Evolutionary conservation across 2,329 filamentous ascomycete genomes (phyloP), one percentile per base, ranked within the genome.

Genomic region (Lachnellula suecica): DNA sequence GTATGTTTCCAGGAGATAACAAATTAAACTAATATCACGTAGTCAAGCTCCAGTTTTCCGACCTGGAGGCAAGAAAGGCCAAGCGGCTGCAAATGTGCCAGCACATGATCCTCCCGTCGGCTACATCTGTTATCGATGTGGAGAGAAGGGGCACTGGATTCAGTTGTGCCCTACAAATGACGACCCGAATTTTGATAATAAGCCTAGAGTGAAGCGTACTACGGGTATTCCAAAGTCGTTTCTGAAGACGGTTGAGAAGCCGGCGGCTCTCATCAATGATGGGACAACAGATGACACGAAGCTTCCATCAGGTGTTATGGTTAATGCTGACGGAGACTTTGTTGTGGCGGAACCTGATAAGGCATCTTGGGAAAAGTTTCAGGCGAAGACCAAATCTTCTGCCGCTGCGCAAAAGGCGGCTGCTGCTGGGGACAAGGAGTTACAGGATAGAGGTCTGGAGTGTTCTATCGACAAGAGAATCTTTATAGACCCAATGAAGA

Each of bases 61-160:
- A 61, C 72, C 78, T 20, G 81, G 81, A 11, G 67, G 72, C 66
- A 79, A 84, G 59, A 72, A 70, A 62, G 64, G 60, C 40, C 59
- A 60, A 31, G 62, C 67, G 27, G 79, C 83, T 4, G 78, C 81
- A 52, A 89, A 89, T 59, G 88, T 96, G 24, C 94, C 94, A 4
- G 92, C 96, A 63, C 92, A 96, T 66, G 91, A 94, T 42, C 92
- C 94, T 2, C 94, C 94, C 1, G 88, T 89, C 48, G 92, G 92
- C 48, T 99, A 99, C 71, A 87, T 97, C 56, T 99, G 94, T 74
- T 96, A 97, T 69, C 87, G 94, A 45, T 99, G 94, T 72, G 89
- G 91, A 56, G 88, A 97, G 71, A 97, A 97, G 74, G 94, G 92
- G n/a, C 94, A 99, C 71, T 99, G 93, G 93, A 99, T 99, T 58